Conservation (phyloP, 305 asterid genomes). For the Fraxinus ornus region DNA sequence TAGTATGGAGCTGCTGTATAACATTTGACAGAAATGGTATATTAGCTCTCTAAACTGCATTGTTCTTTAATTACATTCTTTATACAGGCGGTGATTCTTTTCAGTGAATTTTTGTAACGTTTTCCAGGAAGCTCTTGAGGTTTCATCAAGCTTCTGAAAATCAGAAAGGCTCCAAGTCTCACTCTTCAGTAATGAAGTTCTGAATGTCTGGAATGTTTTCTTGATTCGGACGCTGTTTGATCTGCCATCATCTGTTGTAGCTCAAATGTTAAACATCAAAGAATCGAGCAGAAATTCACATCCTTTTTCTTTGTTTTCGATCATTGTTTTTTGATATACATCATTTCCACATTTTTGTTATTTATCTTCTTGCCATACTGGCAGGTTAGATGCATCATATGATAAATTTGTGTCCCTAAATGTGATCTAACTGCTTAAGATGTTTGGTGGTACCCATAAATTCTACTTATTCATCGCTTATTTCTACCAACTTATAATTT, state of each 20-base stretch:
- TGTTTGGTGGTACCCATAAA: neutral
- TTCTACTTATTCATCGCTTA: too few relatives aligned
- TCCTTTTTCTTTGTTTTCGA: neutral
- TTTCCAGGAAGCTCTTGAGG: neutral
- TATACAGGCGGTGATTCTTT: neutral
- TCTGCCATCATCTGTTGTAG: neutral
- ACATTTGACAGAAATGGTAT: neutral
- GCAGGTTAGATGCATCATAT: neutral
- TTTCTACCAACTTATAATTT: neutral
- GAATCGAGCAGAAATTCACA: neutral
- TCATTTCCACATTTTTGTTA: neutral
- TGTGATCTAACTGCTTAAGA: neutral
- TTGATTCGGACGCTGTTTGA: neutral
- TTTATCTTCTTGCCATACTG: neutral
- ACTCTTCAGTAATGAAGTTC: neutral
- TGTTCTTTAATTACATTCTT: neutral
- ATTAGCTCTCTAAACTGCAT: neutral
- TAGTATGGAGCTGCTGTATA: neutral
- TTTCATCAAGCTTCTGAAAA: neutral
- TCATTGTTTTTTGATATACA: neutral
- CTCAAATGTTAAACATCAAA: neutral
- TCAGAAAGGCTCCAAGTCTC: neutral
- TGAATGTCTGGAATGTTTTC: neutral
- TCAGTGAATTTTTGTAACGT: neutral
- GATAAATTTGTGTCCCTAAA: neutral